Conservation (phyloP, 2,329 filamentous ascomycete genomes). For the Diaporthe velutina region DNA sequence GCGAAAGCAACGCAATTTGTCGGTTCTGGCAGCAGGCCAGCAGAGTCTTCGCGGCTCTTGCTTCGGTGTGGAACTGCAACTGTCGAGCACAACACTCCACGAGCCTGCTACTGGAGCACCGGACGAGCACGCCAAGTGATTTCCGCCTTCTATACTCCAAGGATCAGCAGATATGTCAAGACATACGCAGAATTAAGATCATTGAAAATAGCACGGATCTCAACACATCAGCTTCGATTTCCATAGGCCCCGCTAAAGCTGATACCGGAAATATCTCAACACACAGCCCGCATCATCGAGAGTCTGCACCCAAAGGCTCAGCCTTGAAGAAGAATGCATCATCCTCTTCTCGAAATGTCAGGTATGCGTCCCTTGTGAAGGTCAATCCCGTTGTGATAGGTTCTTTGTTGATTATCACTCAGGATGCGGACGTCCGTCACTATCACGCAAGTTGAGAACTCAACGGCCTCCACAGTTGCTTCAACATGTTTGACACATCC, state of each 20-base stretch:
- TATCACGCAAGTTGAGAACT: background rate
- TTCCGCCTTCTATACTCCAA: background rate
- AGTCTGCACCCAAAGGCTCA: background rate
- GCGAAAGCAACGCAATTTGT: background rate
- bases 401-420: background rate
- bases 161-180: rapidly evolving
- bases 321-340: background rate
- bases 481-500: too few species aligned
- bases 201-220: background rate
- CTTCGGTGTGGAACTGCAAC: background rate
- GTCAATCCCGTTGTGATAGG: too few species aligned
- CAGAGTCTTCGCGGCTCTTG: background rate
- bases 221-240: background rate
- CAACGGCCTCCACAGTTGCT: background rate
- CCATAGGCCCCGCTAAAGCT: background rate
- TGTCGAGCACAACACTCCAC: background rate
- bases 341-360: background rate
- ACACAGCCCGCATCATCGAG: background rate
- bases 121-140: background rate
- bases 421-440: background rate
- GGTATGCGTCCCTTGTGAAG: background rate
- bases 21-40: background rate
- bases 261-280: too few species aligned
- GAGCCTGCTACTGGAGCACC: background rate
- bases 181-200: background rate